Conservation (phyloP, 192 early-diverging fungal genomes). For the Entrophospora sp. region DNA sequence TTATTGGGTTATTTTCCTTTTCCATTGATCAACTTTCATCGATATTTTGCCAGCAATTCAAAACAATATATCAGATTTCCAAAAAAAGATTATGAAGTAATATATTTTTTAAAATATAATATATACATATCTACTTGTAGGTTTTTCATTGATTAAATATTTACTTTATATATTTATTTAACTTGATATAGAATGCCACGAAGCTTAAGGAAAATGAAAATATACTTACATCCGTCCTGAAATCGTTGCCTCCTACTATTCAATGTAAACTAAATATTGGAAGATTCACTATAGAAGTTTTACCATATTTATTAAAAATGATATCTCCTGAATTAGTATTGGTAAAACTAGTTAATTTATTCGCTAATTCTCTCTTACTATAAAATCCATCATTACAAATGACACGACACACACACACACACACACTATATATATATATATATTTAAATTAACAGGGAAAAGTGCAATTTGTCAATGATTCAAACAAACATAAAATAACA, state of each 20-base stretch:
- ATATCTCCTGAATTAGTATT: conserved; percentile 66
- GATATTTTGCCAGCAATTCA: conserved; percentile 65
- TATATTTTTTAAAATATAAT: neutral
- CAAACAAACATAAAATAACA: no score
- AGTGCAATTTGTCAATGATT: no score
- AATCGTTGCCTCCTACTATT: conserved; percentile 36
- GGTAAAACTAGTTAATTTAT: no score
- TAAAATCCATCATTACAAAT: no score
- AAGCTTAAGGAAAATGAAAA: conserved; percentile 46
- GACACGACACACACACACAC: no score
- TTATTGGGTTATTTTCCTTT: conserved; percentile 63
- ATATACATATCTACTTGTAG: conserved; percentile 1
- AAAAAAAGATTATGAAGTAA: conserved; percentile 64
- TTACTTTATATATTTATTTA: neutral
- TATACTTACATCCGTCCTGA: conserved; percentile 37
- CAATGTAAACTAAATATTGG: conserved; percentile 42
- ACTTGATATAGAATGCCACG: conserved; percentile 27
- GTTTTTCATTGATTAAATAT: neutral
- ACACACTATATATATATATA: no score
- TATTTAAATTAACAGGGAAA: no score
- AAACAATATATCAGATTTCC: conserved; percentile 65
- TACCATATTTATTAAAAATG: conserved; percentile 63
- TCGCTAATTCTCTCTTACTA: no score
- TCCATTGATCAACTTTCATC: conserved; percentile 65
- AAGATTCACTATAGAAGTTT: conserved; percentile 44